A percentile compares a stretch with the other conserved stretches of the same genome.
These are phyloP conservation scores for Carpinus fangiana DNA, from an alignment of 306 rosid genomes.

Conservation along the genomic window DNA sequence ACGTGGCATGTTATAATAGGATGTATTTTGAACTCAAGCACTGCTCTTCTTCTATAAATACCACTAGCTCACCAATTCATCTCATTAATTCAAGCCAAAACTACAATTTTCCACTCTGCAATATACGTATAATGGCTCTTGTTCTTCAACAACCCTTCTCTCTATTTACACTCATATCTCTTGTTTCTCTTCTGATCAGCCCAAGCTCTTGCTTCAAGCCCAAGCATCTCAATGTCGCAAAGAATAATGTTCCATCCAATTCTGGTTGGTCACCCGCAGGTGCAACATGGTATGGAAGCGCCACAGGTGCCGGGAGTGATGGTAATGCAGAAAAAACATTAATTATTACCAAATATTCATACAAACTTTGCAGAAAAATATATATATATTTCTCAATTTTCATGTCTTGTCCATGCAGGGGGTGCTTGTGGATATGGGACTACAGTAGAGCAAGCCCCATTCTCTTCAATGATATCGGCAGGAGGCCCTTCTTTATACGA, in stretches of 20 bases:
- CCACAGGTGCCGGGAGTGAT: slow-evolving; percentile 38
- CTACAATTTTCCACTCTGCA: neutral
- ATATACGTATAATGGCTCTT: slow-evolving; percentile 14
- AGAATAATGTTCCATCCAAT: neutral
- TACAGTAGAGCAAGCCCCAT: slow-evolving; percentile 61
- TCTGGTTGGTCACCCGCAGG: slow-evolving; percentile 36
- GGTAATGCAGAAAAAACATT: slow-evolving; percentile 17
- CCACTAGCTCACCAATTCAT: neutral
- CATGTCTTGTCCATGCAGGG: slow-evolving; percentile 31
- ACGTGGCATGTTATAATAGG: slow-evolving; percentile 19
- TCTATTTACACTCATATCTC: slow-evolving; percentile 17
- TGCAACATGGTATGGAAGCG: slow-evolving; percentile 46
- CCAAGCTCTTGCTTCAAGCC: slow-evolving; percentile 38
- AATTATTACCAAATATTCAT: neutral
- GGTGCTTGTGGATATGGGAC: slow-evolving; percentile 79
- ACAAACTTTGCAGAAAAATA: neutral
- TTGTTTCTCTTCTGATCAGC: slow-evolving; percentile 14
- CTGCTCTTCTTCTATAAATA: slow-evolving; percentile 32
- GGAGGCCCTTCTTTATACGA: slow-evolving; percentile 64
- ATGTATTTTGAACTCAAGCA: neutral
- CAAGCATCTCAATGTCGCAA: slow-evolving; percentile 31
- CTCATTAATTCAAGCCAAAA: neutral
- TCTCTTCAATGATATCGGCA: slow-evolving; percentile 55
- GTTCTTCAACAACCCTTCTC: neutral
- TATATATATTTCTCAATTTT: neutral